phyloP scores from a whole-genome alignment of 345 rosid genomes.

The Corchorus capsularis region DNA sequence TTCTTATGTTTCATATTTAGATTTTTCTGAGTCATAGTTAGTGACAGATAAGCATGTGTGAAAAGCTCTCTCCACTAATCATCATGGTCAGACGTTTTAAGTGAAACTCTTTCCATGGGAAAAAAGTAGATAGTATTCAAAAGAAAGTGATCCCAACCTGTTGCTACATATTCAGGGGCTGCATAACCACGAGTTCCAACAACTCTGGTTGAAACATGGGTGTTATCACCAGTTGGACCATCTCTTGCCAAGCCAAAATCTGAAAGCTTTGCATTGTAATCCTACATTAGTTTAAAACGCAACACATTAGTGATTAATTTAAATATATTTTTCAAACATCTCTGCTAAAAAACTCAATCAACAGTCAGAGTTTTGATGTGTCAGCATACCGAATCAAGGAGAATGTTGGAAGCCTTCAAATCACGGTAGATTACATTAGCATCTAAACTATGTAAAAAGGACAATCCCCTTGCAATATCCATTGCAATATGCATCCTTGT shows the following conservation, averaged over 20 bases:
- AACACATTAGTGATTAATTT: slow-evolving; percentile 14
- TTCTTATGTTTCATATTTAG: not conserved
- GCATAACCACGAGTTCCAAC: slow-evolving; percentile 92
- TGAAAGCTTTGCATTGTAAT: slow-evolving; percentile 75
- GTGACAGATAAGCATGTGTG: slow-evolving; percentile 1
- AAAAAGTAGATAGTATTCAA: not conserved
- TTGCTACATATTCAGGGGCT: slow-evolving; percentile 89
- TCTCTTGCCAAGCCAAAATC: slow-evolving; percentile 97
- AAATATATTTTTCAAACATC: not conserved
- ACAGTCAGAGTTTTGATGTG: slow-evolving; percentile 8
- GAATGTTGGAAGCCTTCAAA: slow-evolving; percentile 68
- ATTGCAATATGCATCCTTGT: slow-evolving; percentile 53
- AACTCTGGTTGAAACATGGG: slow-evolving; percentile 88
- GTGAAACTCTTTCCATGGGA: not conserved
- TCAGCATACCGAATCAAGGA: slow-evolving; percentile 60
- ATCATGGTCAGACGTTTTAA: not conserved
- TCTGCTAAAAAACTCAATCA: not conserved
- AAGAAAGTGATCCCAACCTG: slow-evolving; percentile 48
- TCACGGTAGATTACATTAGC: slow-evolving; percentile 72
- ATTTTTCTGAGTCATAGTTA: not conserved
- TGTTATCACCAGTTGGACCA: slow-evolving; percentile 86
- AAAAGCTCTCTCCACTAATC: not conserved
- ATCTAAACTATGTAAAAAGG: slow-evolving; percentile 61
- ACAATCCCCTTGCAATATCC: slow-evolving; percentile 56
- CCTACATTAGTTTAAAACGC: slow-evolving; percentile 40